Evolutionary conservation across 768 basidiomycete species (phyloP), one percentile per base, ranked within the genome.

Genomic region (Omphalotus guepiniiformis): DNA sequence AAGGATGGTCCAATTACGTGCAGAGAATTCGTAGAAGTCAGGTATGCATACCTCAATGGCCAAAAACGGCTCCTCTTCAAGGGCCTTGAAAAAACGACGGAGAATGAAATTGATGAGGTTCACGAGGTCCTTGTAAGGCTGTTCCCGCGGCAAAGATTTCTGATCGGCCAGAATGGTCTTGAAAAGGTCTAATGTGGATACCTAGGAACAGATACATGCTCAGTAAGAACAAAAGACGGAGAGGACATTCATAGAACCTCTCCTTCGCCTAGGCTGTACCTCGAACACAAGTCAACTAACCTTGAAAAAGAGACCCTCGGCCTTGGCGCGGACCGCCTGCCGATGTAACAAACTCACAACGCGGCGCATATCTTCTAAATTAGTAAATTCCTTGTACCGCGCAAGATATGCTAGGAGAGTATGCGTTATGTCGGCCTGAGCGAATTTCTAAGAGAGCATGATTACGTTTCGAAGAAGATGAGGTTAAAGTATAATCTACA

Each of bases 221-320:
- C 42, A 23, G 18, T 40, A 48, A 35, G 25, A 39, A 48, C 49
- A 22, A 39, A 47, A 27, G 52, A 30, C 51, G 46, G 40, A 28
- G 49, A 47, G 30, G 44, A 46, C 44, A 48, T 48, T 22, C n/a
- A n/a, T n/a, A n/a, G n/a, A n/a, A n/a, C n/a, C n/a, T n/a, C n/a
- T n/a, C n/a, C n/a, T n/a, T n/a, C n/a, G n/a, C n/a, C n/a, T n/a
- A n/a, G n/a, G n/a, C n/a, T n/a, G n/a, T n/a, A n/a, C n/a, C n/a
- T n/a, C n/a, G n/a, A n/a, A n/a, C n/a, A n/a, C n/a, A n/a, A n/a
- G 16, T n/a, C 11, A n/a, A 64, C 78, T 45, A 50, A 93, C 95
- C 68, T 94, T 91, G 79, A 95, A 99, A 66, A 92, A 98, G 7
- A 99, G 67, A 0, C 87, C 95, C 62, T 98, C 96, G 1, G 93